A percentile compares a stretch with the other conserved stretches of the same genome.
Conservation (phyloP, 31 red algal genomes). For the Porphyra umbilicalis region DNA sequence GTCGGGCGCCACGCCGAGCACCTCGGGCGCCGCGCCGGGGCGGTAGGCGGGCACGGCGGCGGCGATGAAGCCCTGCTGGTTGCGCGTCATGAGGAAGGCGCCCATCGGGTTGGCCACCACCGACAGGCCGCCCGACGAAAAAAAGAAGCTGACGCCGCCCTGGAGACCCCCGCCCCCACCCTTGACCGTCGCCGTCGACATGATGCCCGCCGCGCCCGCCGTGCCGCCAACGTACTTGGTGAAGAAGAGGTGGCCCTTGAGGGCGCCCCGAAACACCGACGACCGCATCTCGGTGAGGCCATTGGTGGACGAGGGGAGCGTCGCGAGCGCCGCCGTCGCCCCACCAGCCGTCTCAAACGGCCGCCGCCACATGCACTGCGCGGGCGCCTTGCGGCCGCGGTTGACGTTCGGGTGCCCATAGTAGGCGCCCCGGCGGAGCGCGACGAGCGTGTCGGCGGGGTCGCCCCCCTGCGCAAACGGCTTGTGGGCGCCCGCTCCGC, state of each 20-base stretch:
- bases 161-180: conserved; percentile 1
- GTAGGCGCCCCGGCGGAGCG: conserved; percentile 28
- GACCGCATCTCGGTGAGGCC: conserved; percentile 42
- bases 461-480: no score
- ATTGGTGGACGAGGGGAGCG: conserved; percentile 39
- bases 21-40: neutral
- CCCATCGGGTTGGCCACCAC: conserved; percentile 32
- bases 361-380: conserved; percentile 31
- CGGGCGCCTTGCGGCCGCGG: conserved; percentile 28
- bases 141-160: conserved; percentile 21
- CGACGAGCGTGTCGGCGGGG: conserved; percentile 29
- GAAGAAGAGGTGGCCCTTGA: conserved; percentile 45
- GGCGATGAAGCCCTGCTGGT: conserved; percentile 29
- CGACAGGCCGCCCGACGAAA: conserved; percentile 35
- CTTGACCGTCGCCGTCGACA: conserved; percentile 34
- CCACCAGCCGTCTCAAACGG: conserved; percentile 19
- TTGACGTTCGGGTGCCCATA: conserved; percentile 47
- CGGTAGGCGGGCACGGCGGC: conserved; percentile 24
- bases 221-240: conserved; percentile 42
- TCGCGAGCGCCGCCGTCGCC: conserved; percentile 36
- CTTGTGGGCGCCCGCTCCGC: no score
- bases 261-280: conserved; percentile 22
- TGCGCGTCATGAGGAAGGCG: conserved; percentile 30
- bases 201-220: conserved; percentile 31
- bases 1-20: conserved; percentile 34